Conservation (phyloP, 2,329 filamentous ascomycete species). For the Colletotrichum orchidophilum region DNA sequence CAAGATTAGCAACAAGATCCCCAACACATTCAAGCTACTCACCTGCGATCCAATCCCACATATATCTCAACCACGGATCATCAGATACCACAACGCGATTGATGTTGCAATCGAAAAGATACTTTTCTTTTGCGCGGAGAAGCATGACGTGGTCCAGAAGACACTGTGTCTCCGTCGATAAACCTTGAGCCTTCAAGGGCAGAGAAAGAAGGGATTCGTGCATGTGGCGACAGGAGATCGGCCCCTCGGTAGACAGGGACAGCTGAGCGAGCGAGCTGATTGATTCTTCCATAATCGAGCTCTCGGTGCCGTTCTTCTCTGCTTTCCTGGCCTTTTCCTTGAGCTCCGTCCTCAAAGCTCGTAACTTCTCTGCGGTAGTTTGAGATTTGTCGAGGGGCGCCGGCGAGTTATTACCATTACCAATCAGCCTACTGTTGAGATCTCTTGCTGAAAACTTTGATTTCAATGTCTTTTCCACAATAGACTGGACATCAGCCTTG, state of each 20-base stretch:
- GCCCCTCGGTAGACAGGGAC: conserved; percentile 47
- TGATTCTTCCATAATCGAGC: conserved; percentile 35
- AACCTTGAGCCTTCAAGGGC: conserved; percentile 53
- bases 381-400: conserved; percentile 51
- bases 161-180: conserved; percentile 61
- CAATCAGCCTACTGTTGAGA: conserved; percentile 9
- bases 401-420: conserved; percentile 38
- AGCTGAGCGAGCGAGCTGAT: conserved; percentile 47
- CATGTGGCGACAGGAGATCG: conserved; percentile 62
- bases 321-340: conserved; percentile 31
- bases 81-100: conserved; percentile 76
- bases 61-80: conserved; percentile 77
- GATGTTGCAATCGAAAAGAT: conserved; percentile 69
- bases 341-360: conserved; percentile 49
- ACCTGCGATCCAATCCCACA: conserved; percentile 83
- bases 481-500: conserved; percentile 52
- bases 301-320: conserved; percentile 37
- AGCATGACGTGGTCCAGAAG: conserved; percentile 68
- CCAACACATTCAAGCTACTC: conserved; percentile 40
- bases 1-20: conserved; percentile 34
- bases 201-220: conserved; percentile 64
- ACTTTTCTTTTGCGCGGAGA: conserved; percentile 68
- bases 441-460: conserved; percentile 25
- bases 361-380: conserved; percentile 60
- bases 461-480: conserved; percentile 37